Evolutionary conservation across 2,329 filamentous ascomycete genomes (phyloP).

Genomic region (Harringtonia lauricola): DNA sequence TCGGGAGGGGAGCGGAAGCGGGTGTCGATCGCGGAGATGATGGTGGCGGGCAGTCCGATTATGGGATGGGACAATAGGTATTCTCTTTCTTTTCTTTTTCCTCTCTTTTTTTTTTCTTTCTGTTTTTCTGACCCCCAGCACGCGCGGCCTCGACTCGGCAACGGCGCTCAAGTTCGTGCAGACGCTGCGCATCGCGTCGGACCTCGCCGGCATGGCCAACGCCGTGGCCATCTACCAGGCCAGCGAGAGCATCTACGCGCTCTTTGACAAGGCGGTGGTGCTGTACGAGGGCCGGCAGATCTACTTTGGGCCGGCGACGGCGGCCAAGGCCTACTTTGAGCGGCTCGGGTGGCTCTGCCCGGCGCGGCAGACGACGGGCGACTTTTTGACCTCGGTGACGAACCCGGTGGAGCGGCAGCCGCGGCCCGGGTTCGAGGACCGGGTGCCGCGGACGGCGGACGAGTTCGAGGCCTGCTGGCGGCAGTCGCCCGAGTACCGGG

Average conservation of each 20-base stretch:
- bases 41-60: constrained; percentile 43
- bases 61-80: constrained; percentile 64
- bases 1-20: constrained; percentile 63
- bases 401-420: constrained; percentile 43
- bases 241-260: constrained; percentile 49
- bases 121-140: no score
- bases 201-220: constrained; percentile 53
- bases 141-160: constrained; percentile 60
- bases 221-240: constrained; percentile 66
- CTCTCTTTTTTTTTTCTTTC: no score
- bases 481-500: constrained; percentile 37
- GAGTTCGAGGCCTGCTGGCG: constrained; percentile 51
- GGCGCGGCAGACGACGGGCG: constrained; percentile 54
- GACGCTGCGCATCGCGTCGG: constrained; percentile 54
- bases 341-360: constrained; percentile 57
- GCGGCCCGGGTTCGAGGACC: constrained; percentile 42
- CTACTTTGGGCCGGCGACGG: constrained; percentile 47
- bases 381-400: constrained; percentile 63
- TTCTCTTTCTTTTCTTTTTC: no score
- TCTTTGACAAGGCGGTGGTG: constrained; percentile 46
- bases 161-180: constrained; percentile 66
- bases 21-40: constrained; percentile 50
- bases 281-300: constrained; percentile 49
- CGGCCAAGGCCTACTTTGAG: constrained; percentile 54
- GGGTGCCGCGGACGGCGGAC: constrained; percentile 45